Evolutionary conservation across 352 stramenopile genomes (phyloP).

Genomic region (Phytopythium boreale): DNA sequence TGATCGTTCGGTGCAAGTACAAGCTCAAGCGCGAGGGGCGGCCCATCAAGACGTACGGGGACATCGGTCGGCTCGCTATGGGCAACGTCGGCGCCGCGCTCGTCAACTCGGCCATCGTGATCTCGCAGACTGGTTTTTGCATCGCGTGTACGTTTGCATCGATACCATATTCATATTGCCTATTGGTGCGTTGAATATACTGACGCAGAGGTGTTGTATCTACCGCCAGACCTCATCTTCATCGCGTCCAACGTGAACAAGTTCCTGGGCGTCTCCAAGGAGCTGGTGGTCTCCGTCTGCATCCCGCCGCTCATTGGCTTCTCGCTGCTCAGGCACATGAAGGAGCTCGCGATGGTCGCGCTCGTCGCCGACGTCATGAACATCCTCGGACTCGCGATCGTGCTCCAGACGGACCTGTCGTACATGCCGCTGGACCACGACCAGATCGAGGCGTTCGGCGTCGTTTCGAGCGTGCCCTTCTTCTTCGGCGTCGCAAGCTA

Average conservation of each 20-base stretch:
- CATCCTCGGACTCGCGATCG: slow-evolving; percentile 77
- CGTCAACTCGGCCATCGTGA: slow-evolving; percentile 83
- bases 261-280: slow-evolving; percentile 58
- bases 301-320: slow-evolving; percentile 69
- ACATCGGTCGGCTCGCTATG: slow-evolving; percentile 81
- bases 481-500: slow-evolving; percentile 90
- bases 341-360: slow-evolving; percentile 84
- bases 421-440: slow-evolving; percentile 60
- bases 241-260: slow-evolving; percentile 86
- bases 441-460: slow-evolving; percentile 51
- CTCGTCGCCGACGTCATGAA: slow-evolving; percentile 88
- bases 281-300: slow-evolving; percentile 51
- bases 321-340: slow-evolving; percentile 87
- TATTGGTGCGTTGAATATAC: background rate
- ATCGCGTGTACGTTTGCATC: slow-evolving; percentile 60
- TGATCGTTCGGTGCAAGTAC: slow-evolving; percentile 83
- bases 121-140: slow-evolving; percentile 88
- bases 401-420: slow-evolving; percentile 79
- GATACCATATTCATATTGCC: background rate
- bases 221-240: slow-evolving; percentile 83
- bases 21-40: slow-evolving; percentile 53
- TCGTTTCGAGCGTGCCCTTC: slow-evolving; percentile 72
- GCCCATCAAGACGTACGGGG: slow-evolving; percentile 70
- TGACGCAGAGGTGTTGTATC: slow-evolving; percentile 1
- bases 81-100: slow-evolving; percentile 59